phyloP scores from a whole-genome alignment of 768 basidiomycete species.

The Collybiopsis luxurians region DNA sequence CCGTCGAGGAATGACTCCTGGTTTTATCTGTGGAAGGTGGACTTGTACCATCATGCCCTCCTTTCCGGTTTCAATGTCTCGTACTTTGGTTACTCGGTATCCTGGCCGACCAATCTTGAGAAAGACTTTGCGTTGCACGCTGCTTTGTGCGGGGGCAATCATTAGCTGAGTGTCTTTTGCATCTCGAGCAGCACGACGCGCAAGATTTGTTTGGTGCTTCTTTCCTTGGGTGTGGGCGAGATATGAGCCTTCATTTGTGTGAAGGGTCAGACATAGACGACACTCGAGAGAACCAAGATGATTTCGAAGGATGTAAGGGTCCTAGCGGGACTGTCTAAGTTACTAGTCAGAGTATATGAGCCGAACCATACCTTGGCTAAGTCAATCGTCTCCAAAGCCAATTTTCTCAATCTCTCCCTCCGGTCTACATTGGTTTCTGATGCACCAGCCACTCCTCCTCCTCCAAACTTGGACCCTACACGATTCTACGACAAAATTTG shows the following conservation, averaged over 20 bases:
- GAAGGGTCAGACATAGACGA: slow-evolving; percentile 93
- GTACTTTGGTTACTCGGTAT: slow-evolving; percentile 94
- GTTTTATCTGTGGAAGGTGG: slow-evolving; percentile 91
- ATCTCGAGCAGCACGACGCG: slow-evolving; percentile 95
- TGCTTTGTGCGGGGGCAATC: slow-evolving; percentile 79
- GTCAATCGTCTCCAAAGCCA: slow-evolving; percentile 96
- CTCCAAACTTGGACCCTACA: slow-evolving; percentile 93
- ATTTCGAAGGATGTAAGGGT: slow-evolving; percentile 98
- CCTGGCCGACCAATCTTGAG: slow-evolving; percentile 96
- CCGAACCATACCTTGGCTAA: slow-evolving; percentile 76
- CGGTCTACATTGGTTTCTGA: slow-evolving; percentile 95
- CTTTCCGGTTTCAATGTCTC: slow-evolving; percentile 85
- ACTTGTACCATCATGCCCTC: slow-evolving; percentile 98
- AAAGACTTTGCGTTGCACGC: slow-evolving; percentile 89
- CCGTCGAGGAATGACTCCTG: slow-evolving; percentile 77
- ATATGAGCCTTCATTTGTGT: slow-evolving; percentile 99
- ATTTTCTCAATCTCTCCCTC: slow-evolving; percentile 89
- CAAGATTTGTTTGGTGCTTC: slow-evolving; percentile 98
- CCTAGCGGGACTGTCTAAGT: slow-evolving; percentile 41
- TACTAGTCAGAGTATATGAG: background rate
- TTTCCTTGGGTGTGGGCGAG: slow-evolving; percentile 99
- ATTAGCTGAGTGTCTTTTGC: slow-evolving; percentile 91
- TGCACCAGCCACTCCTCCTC: slow-evolving; percentile 93
- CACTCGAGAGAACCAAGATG: slow-evolving; percentile 98
- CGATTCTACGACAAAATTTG: slow-evolving; percentile 62